A percentile compares a stretch with the other conserved stretches of the same genome.
phyloP scores from a whole-genome alignment of 2,329 filamentous ascomycete species.

The Thelonectria blattea region DNA sequence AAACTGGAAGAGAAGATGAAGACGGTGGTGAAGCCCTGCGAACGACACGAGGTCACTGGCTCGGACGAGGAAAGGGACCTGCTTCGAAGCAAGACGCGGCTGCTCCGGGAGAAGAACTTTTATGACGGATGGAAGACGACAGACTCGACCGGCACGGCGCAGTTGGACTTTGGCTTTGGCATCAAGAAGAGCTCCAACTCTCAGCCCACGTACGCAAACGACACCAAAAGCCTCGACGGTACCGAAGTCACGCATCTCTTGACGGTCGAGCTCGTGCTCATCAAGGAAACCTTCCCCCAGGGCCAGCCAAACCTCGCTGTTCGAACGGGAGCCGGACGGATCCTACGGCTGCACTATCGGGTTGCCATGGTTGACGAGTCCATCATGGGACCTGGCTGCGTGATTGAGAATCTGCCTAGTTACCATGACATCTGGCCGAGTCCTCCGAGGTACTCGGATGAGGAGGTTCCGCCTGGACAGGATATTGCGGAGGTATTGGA shows the following conservation, averaged over 20 bases:
- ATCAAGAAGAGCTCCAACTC: constrained; percentile 39
- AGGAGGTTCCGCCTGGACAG: neutral
- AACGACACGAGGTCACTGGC: constrained; percentile 60
- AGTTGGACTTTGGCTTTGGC: constrained; percentile 72
- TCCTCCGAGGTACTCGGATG: constrained; percentile 10
- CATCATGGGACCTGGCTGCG: neutral
- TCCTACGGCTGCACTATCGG: constrained; percentile 88
- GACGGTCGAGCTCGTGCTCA: constrained; percentile 88
- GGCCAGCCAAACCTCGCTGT: constrained; percentile 70
- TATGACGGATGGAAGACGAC: constrained; percentile 86
- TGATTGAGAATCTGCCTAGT: constrained; percentile 11
- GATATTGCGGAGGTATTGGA: neutral
- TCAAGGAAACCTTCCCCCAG: constrained; percentile 81
- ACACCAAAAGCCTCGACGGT: constrained; percentile 74
- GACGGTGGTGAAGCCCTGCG: constrained; percentile 76
- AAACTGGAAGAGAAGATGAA: constrained; percentile 85
- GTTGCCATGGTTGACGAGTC: constrained; percentile 73
- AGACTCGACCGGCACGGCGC: constrained; percentile 49
- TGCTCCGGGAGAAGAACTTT: constrained; percentile 79
- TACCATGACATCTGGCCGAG: constrained; percentile 18
- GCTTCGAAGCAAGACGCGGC: constrained; percentile 66
- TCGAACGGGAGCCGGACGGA: constrained; percentile 86
- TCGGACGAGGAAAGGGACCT: neutral
- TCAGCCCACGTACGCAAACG: constrained; percentile 71
- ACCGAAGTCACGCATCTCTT: constrained; percentile 82